phyloP scores from a whole-genome alignment of 768 basidiomycete genomes.

The Panaeolus cyanescens region DNA sequence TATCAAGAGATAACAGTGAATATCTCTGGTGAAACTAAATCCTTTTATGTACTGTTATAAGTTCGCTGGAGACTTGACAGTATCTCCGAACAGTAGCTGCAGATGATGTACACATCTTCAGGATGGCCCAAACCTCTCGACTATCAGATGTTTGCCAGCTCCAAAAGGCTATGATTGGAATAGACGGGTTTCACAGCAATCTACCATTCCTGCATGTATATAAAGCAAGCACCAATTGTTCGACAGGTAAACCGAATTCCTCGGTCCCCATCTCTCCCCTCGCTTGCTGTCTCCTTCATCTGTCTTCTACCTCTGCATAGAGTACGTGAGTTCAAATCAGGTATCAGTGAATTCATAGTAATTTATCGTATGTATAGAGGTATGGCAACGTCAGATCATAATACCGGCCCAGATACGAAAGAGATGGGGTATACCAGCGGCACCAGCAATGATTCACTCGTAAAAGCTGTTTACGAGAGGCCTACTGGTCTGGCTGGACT shows the following conservation, averaged over 20 bases:
- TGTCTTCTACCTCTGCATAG: not conserved
- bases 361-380: not conserved
- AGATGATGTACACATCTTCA: not conserved
- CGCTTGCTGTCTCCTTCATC: not conserved
- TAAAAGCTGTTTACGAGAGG: conserved; percentile 35
- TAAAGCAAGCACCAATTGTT: not conserved
- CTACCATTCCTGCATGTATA: not conserved
- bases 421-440: not conserved
- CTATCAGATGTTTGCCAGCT: not conserved
- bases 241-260: not conserved
- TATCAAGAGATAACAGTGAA: not conserved
- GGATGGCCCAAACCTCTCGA: not conserved
- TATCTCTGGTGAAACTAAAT: not conserved
- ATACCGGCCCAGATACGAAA: not conserved
- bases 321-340: too few species aligned
- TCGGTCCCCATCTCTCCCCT: not conserved
- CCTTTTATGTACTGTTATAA: not conserved
- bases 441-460: not conserved
- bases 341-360: too few species aligned
- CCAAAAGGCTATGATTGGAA: not conserved
- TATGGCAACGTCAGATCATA: conserved; percentile 7
- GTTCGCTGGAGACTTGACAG: not conserved
- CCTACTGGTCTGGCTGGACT: conserved; percentile 54
- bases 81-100: not conserved
- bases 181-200: not conserved